Base-by-base conservation (phyloP, 164 flowering plant genomes). In the Buxus sempervirens region DNA sequence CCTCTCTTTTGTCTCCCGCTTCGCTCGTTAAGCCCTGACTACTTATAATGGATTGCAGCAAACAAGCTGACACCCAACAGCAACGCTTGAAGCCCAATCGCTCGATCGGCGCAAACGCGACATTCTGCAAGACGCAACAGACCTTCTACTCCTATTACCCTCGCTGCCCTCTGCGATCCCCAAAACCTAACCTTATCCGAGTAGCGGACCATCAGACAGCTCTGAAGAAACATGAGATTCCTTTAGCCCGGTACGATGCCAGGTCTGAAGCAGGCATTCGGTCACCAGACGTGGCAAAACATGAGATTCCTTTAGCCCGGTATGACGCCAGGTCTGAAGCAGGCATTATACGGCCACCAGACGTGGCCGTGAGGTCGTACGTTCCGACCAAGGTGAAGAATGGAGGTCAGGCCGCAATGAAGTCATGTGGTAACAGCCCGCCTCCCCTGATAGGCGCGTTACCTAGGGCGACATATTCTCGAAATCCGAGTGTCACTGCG, bases 41-140 rank as follows among this genome's bases (percentile, higher is more conserved):
- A n/a, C 51, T 1, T 28, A 53, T 48, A 8, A 68, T 60, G 71
- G 71, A 51, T 68, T 54, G 23, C 65, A 68, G 38, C 65, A 68
- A 32, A 68, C 60, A 65, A 65, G 4, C 58, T 60, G 65, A 60
- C 60, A 28, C 28, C 9, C 71, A 68, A 60, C 71, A 15, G 28
- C 42, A 28, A 15, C n/a, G 21, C 9, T 9, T 51, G 21, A 60
- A 68, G 32, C 71, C 58, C 51, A 60, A 26, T 26, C 67, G 62
- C 41, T 26, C 67, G 41, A 45, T 58, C 2, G 48, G 58, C 55
- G 28, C 72, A 15, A 62, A 62, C 45, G 23, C 72, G 27, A 60
- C 32, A 7, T 24, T 36, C 54, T 55, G 62, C 61, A 24, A 66
- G 56, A 59, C 60, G n/a, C 60, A 62, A 0, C 24, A n/a, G 36